These are phyloP conservation scores for Phtheirospermum japonicum DNA, from an alignment of 257 asterid genomes.

Conservation along the genomic window DNA sequence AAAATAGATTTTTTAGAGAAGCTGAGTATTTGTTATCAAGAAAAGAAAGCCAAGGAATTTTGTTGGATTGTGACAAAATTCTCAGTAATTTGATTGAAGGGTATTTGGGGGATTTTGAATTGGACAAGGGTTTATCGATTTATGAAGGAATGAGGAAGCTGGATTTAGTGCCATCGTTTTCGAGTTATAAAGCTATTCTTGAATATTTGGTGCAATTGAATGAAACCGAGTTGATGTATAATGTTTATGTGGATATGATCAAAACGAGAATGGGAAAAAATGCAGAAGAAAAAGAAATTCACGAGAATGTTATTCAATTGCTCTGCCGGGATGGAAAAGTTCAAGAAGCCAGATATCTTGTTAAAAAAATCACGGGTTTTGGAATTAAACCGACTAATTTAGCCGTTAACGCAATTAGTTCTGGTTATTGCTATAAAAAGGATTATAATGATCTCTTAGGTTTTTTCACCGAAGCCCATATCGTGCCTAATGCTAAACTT, in stretches of 20 bases:
- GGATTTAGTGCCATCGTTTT: constrained; percentile 49
- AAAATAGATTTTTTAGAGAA: constrained; percentile 49
- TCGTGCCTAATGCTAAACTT: constrained; percentile 2
- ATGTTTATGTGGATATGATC: constrained; percentile 51
- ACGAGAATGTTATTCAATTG: constrained; percentile 52
- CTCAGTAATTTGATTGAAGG: constrained; percentile 70
- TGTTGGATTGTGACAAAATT: constrained; percentile 65
- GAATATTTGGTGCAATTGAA: constrained; percentile 48
- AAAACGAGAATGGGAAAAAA: constrained; percentile 39
- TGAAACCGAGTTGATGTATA: constrained; percentile 46
- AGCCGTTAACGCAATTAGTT: constrained; percentile 46
- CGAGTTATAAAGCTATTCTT: constrained; percentile 51
- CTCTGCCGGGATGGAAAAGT: constrained; percentile 71
- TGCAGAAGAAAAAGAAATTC: constrained; percentile 39
- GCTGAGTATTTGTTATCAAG: constrained; percentile 63
- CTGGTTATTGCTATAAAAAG: constrained; percentile 75
- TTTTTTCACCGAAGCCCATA: constrained; percentile 51
- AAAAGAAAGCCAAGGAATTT: constrained; percentile 49
- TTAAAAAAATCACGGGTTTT: constrained; percentile 36
- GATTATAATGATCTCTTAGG: constrained; percentile 73
- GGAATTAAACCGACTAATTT: constrained; percentile 47
- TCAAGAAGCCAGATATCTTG: constrained; percentile 75
- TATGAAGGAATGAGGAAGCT: constrained; percentile 63
- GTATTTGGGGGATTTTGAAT: constrained; percentile 48
- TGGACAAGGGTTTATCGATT: constrained; percentile 52